Evolutionary conservation across 257 asterid species (phyloP), one percentile per base, ranked within the genome.

Genomic region (Solanum appendiculatum): DNA sequence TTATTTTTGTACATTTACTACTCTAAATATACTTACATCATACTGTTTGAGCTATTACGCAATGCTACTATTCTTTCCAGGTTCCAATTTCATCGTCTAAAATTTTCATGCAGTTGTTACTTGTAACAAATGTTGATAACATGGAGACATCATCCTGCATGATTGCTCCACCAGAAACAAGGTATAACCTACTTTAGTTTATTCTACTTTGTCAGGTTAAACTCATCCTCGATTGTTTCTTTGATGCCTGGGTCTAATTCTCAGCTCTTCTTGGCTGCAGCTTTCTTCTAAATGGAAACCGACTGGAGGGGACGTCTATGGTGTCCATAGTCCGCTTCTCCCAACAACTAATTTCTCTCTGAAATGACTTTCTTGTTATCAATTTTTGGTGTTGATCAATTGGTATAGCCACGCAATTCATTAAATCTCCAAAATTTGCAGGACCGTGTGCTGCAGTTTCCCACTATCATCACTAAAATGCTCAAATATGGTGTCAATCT

Each of bases 401-500:
- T 39, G 33, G 36, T 37, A 13, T 23, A 21, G 48, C 33, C 16
- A 10, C 12, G 0, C 31, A 37, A 73, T 10, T 73, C 36, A 33
- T 11, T 39, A 8, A 6, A 70, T 60, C 20, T n/a, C 48, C 58
- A 11, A 37, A 54, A 23, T 39, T 40, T 40, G 51, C 86, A 86
- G 85, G 85, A 58, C 34, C 27, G 20, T 33, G 12, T 9, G 12
- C 86, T 42, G 9, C 88, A 80, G 83, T 66, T 81, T 78, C 89
- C 89, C 23, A 31, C 81, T 1, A 37, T 66, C 33, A 78, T 87
- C 29, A 87, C 86, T 33, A 33, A 14, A 31, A 81, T 81, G 89
- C 69, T 82, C 34, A 87, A 87, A 48, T 81, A 42, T 82, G 86
- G 89, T 29, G 83, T 87, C 31, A 87, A 87, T 48, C 15, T 25